Evolutionary conservation across 2,329 filamentous ascomycete genomes (phyloP).

Genomic region (Penicillium polonicum): DNA sequence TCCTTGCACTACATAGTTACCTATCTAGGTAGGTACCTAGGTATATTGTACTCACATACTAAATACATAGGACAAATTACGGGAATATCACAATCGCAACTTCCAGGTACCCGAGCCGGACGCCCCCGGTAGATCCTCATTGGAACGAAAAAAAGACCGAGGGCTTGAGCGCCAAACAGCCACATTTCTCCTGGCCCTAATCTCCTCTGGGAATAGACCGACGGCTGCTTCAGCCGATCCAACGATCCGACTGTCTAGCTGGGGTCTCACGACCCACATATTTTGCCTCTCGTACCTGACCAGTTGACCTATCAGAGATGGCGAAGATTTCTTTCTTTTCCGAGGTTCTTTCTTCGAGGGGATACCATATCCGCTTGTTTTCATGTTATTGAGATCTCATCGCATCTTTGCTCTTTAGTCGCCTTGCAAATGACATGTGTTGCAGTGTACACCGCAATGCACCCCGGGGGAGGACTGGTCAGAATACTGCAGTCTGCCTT

Average conservation of each 20-base stretch:
- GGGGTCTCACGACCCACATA: background rate
- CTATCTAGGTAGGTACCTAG: no score
- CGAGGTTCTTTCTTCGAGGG: background rate
- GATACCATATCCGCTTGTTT: background rate
- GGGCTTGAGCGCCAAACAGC: background rate
- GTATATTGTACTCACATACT: background rate
- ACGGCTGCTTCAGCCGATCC: constrained; percentile 5
- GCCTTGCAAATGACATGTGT: constrained; percentile 1
- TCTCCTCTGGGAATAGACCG: constrained; percentile 1
- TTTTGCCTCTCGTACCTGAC: constrained; percentile 1
- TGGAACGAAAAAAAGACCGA: background rate
- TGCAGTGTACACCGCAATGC: background rate
- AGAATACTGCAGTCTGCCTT: constrained; percentile 2
- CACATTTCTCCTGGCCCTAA: background rate
- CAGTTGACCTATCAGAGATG: background rate
- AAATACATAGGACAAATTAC: background rate
- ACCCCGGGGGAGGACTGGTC: background rate
- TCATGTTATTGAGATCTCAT: background rate
- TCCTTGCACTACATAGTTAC: background rate
- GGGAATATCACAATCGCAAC: background rate
- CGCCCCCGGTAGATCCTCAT: background rate
- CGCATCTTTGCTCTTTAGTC: background rate
- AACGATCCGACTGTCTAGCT: background rate
- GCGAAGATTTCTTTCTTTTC: background rate
- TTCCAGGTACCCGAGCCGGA: constrained; percentile 6